phyloP scores from a whole-genome alignment of 75 land plant genomes.

The Selaginella tamariscina region DNA sequence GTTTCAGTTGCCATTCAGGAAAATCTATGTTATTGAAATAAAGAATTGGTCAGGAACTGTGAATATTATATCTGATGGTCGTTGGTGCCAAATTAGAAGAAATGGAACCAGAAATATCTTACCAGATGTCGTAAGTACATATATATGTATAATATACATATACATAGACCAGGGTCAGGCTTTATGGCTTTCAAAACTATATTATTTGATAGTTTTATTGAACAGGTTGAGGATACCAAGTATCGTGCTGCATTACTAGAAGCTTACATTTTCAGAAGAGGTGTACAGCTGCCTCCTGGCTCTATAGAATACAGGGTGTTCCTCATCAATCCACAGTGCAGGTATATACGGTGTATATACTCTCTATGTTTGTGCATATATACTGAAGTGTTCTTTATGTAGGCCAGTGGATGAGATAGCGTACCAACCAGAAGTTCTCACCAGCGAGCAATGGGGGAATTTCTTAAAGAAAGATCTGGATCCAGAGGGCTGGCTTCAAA shows the following conservation, averaged over 20 bases:
- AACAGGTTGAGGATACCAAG: slow-evolving; percentile 44
- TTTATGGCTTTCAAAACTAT: slow-evolving; percentile 13
- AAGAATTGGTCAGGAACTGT: slow-evolving; percentile 53
- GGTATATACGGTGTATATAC: slow-evolving; percentile 19
- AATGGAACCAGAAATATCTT: slow-evolving; percentile 15
- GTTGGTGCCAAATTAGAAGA: slow-evolving; percentile 37
- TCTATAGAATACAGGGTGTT: slow-evolving; percentile 48
- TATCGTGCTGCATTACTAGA: slow-evolving; percentile 42
- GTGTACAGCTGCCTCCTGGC: slow-evolving; percentile 49
- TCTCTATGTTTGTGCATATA: neutral
- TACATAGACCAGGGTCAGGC: slow-evolving; percentile 14
- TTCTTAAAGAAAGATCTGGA: slow-evolving; percentile 44
- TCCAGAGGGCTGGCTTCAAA: slow-evolving; percentile 49
- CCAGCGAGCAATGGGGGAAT: slow-evolving; percentile 42
- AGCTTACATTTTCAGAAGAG: slow-evolving; percentile 64
- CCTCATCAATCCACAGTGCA: slow-evolving; percentile 55
- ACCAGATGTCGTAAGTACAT: slow-evolving; percentile 17
- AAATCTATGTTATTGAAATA: slow-evolving; percentile 46
- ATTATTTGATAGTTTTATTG: neutral
- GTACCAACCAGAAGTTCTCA: slow-evolving; percentile 56
- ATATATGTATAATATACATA: neutral
- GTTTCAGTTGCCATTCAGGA: slow-evolving; percentile 26
- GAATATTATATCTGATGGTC: slow-evolving; percentile 39
- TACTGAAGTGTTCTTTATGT: slow-evolving; percentile 5
- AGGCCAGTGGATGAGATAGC: slow-evolving; percentile 33